Evolutionary conservation across 163 green algal species (phyloP), one percentile per base, ranked within the genome.

Genomic region (Scenedesmus sp.): DNA sequence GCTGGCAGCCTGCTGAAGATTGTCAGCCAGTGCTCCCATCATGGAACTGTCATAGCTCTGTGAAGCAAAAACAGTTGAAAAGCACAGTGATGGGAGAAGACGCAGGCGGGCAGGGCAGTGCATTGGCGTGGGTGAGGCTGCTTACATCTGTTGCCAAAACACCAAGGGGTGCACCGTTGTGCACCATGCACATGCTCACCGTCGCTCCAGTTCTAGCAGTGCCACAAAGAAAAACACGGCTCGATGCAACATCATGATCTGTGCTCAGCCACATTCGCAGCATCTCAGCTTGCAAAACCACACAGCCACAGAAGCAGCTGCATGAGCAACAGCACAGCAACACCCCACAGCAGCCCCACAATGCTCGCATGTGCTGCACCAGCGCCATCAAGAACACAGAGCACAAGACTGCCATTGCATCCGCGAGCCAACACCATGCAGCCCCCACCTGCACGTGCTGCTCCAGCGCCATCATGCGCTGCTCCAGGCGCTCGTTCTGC

Each of bases 401-500:
- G n/a, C n/a, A n/a, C n/a, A n/a, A n/a, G n/a, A n/a, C n/a, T n/a
- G n/a, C n/a, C n/a, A n/a, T n/a, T n/a, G n/a, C n/a, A n/a, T n/a
- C n/a, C n/a, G n/a, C n/a, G n/a, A n/a, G n/a, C n/a, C n/a, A n/a
- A n/a, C n/a, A n/a, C n/a, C n/a, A n/a, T n/a, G n/a, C n/a, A n/a
- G n/a, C 37, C 40, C 76, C 1, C 65, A 90, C 85, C 85, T 90
- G 68, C 37, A 84, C 70, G 49, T 90, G 85, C 49, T 81, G 68
- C 85, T 90, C 85, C 85, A 90, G 44, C 20, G 85, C 85, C 35
- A 51, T 37, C 85, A 90, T 90, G 37, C 85, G 76, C 18, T n/a
- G 20, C 33, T 90, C 85, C 44, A 90, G 72, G 40, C 43, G 35
- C 70, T 90, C 72, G 26, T 90, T 83, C 46, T 90, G 85, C 53